Percentiles rank a stretch among this genome's conserved stretches.
These are phyloP conservation scores for Artemisia annua DNA, from an alignment of 129 eudicot species.

Conservation along the genomic window DNA sequence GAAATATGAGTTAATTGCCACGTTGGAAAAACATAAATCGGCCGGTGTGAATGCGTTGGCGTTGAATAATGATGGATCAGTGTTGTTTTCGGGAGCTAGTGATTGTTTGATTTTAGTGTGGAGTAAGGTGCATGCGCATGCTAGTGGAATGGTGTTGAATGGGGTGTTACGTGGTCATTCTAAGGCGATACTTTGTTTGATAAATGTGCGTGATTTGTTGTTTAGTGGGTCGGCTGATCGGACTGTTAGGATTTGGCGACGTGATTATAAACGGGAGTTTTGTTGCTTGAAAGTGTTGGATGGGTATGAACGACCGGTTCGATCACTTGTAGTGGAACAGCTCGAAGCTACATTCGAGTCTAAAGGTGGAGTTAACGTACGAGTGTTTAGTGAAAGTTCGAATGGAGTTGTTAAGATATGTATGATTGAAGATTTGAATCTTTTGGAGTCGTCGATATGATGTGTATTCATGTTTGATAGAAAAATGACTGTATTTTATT, in stretches of 20 bases:
- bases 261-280: slow-evolving; percentile 43
- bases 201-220: slow-evolving; percentile 50
- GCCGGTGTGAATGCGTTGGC: slow-evolving; percentile 75
- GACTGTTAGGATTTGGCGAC: slow-evolving; percentile 86
- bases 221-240: slow-evolving; percentile 90
- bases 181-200: slow-evolving; percentile 64
- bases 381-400: slow-evolving; percentile 71
- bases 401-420: slow-evolving; percentile 62
- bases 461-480: not conserved
- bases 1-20: slow-evolving; percentile 37
- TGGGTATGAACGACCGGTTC: slow-evolving; percentile 62
- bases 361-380: slow-evolving; percentile 3
- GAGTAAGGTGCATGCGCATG: slow-evolving; percentile 72
- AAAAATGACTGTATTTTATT: too few species aligned
- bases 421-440: slow-evolving; percentile 40
- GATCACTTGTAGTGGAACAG: slow-evolving; percentile 51
- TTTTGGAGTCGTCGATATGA: not conserved
- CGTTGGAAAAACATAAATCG: slow-evolving; percentile 81
- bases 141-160: slow-evolving; percentile 59
- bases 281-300: slow-evolving; percentile 62
- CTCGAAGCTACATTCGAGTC: slow-evolving; percentile 22
- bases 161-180: slow-evolving; percentile 74
- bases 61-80: slow-evolving; percentile 57
- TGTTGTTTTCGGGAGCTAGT: slow-evolving; percentile 75
- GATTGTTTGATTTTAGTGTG: slow-evolving; percentile 79